Percentiles rank a stretch among this genome's conserved stretches.
phyloP scores from a whole-genome alignment of 192 early-diverging fungal genomes.

The Cladochytrium replicatum region DNA sequence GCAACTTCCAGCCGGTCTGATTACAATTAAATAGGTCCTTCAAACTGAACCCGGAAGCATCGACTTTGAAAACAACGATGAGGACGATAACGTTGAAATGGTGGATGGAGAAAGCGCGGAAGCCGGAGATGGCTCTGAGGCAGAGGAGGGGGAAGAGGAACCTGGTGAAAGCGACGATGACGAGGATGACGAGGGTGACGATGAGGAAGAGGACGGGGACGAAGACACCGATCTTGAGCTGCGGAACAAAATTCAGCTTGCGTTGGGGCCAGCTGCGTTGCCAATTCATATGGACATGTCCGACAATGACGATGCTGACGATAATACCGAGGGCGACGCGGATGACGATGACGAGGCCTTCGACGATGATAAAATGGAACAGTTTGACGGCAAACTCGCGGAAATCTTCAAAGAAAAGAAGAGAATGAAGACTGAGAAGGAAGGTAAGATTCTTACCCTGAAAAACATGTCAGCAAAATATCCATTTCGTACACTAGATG shows the following conservation, averaged over 20 bases:
- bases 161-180: constrained; percentile 36
- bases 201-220: constrained; percentile 33
- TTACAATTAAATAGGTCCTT: background rate
- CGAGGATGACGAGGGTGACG: constrained; percentile 41
- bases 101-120: constrained; percentile 39
- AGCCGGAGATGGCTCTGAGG: constrained; percentile 31
- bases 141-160: constrained; percentile 33
- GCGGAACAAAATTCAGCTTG: constrained; percentile 57
- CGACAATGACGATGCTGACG: constrained; percentile 27
- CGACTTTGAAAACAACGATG: constrained; percentile 26
- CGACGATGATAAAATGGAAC: constrained; percentile 79
- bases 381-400: constrained; percentile 83
- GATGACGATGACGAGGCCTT: constrained; percentile 49
- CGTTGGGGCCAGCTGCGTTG: constrained; percentile 40
- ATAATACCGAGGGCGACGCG: constrained; percentile 45
- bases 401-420: constrained; percentile 86
- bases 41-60: constrained; percentile 3
- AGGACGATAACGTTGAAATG: constrained; percentile 40
- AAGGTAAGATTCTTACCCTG: constrained; percentile 29
- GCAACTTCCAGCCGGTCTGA: background rate
- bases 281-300: too few relatives aligned
- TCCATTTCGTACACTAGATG: constrained; percentile 28
- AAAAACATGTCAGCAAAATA: background rate
- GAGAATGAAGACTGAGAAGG: constrained; percentile 65
- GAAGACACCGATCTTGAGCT: constrained; percentile 67